Evolutionary conservation across 2,329 filamentous ascomycete species (phyloP).

Genomic region (Hypoxylon sp.): DNA sequence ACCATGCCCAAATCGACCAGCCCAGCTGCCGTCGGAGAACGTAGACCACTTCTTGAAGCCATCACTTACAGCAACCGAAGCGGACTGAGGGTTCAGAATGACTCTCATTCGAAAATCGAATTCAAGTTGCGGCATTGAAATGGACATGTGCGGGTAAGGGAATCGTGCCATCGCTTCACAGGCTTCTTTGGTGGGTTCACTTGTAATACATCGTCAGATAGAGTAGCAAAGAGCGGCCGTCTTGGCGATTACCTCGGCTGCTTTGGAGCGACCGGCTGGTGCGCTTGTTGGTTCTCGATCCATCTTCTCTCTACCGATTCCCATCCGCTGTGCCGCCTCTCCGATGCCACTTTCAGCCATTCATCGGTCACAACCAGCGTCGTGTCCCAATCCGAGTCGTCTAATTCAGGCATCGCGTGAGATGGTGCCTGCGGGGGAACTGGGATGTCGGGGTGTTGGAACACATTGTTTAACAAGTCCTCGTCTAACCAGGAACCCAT

Average conservation of each 20-base stretch:
- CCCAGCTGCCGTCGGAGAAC: conserved; percentile 50
- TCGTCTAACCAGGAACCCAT: conserved; percentile 22
- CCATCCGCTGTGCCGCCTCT: conserved; percentile 52
- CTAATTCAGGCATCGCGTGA: conserved; percentile 20
- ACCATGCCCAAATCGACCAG: conserved; percentile 50
- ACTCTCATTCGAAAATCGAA: conserved; percentile 52
- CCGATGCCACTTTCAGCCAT: conserved; percentile 35
- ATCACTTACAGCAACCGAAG: conserved; percentile 47
- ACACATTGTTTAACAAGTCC: conserved; percentile 19
- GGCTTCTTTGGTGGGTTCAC: conserved; percentile 23
- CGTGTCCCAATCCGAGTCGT: conserved; percentile 50
- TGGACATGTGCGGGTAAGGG: conserved; percentile 47
- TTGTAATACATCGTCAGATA: conserved; percentile 31
- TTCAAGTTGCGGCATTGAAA: conserved; percentile 49
- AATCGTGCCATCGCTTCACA: conserved; percentile 36
- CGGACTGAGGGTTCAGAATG: conserved; percentile 48
- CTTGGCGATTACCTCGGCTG: conserved; percentile 19
- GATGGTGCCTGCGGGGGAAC: conserved; percentile 18
- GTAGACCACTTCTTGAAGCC: conserved; percentile 51
- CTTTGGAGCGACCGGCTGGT: conserved; percentile 6
- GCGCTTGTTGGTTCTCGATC: conserved; percentile 30
- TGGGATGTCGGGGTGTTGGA: conserved; percentile 17
- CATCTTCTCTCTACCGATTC: conserved; percentile 49
- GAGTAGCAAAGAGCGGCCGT: neutral
- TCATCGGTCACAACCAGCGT: conserved; percentile 38